Conservation (phyloP, 2,329 filamentous ascomycete genomes). For the Sclerotinia trifoliorum region DNA sequence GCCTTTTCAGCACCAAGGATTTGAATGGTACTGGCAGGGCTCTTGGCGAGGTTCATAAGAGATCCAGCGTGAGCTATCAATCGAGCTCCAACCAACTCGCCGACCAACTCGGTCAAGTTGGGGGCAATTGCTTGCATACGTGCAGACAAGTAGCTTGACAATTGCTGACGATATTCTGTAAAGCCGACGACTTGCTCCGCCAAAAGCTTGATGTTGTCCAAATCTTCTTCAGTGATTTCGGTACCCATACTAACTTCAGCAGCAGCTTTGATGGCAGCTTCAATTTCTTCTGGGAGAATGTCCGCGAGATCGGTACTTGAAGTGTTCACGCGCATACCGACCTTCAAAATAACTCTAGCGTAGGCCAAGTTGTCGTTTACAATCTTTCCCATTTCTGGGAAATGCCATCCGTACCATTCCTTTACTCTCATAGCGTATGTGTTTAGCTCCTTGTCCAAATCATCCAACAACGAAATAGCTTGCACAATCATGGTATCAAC, state of each 20-base stretch:
- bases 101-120: slow-evolving; percentile 89
- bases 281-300: slow-evolving; percentile 93
- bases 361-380: slow-evolving; percentile 97
- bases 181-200: slow-evolving; percentile 92
- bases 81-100: slow-evolving; percentile 89
- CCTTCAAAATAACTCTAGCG: slow-evolving; percentile 79
- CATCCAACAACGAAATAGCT: slow-evolving; percentile 88
- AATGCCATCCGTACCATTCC: slow-evolving; percentile 99
- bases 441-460: slow-evolving; percentile 98
- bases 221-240: slow-evolving; percentile 88
- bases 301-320: slow-evolving; percentile 77
- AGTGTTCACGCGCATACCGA: slow-evolving; percentile 85
- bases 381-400: slow-evolving; percentile 96
- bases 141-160: slow-evolving; percentile 83
- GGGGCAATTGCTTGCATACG: slow-evolving; percentile 97
- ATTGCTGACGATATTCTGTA: slow-evolving; percentile 83
- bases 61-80: slow-evolving; percentile 94
- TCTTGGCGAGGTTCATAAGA: slow-evolving; percentile 91
- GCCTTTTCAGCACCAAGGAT: slow-evolving; percentile 99
- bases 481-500: slow-evolving; percentile 99
- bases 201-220: slow-evolving; percentile 87
- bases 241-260: slow-evolving; percentile 98
- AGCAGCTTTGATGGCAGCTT: slow-evolving; percentile 84
- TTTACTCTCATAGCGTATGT: slow-evolving; percentile 98
- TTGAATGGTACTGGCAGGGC: slow-evolving; percentile 92